Base-by-base conservation (phyloP, 23 red algal species). In the Gracilaria gracilis region DNA sequence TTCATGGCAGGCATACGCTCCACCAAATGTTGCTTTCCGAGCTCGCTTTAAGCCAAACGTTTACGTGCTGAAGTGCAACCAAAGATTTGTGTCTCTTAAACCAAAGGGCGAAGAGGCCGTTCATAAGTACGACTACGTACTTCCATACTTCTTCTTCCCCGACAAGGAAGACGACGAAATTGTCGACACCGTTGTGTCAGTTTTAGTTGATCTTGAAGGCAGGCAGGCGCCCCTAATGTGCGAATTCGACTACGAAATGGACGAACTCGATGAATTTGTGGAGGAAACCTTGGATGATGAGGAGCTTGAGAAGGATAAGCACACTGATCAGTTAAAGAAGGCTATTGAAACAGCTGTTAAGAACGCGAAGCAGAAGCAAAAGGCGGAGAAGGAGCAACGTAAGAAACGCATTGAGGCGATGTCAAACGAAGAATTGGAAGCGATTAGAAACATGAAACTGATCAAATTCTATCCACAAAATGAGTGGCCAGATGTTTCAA, bases 201-300 rank as follows among this genome's bases (percentile, higher is more conserved):
- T 92, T 16, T 80, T 99, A 32, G 88, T 89, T 38, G 93, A 94
- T 37, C 67, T 96, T 23, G 94, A 87, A 46, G 97, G 95, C n/a
- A 84, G 73, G 47, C 50, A 69, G 7, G 84, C 95, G 33, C 94
- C 97, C 27, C 44, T 96, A 12, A 88, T 96, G 73, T 94, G 95
- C 61, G 94, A 96, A 44, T 99, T 85, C 85, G 97, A 99, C 57
- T 99, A 94, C 72, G 97, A 96, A 55, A 66, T 99, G 71, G 97
- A 99, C n/a, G 87, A 93, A 21, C 24, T 99, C 17, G 94, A 99
- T 32, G 97, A 99, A 61, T 94, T 95, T 71, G 86, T 99, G 5
- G 55, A 93, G 37, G 91, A 95, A 37, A 93, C 80, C 33, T 17
- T 99, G 1, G 31, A 51, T 69, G 94, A 95, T 31, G 87, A 96